Base-by-base conservation (phyloP, 768 basidiomycete species). In the Kwoniella newhampshirensis region DNA sequence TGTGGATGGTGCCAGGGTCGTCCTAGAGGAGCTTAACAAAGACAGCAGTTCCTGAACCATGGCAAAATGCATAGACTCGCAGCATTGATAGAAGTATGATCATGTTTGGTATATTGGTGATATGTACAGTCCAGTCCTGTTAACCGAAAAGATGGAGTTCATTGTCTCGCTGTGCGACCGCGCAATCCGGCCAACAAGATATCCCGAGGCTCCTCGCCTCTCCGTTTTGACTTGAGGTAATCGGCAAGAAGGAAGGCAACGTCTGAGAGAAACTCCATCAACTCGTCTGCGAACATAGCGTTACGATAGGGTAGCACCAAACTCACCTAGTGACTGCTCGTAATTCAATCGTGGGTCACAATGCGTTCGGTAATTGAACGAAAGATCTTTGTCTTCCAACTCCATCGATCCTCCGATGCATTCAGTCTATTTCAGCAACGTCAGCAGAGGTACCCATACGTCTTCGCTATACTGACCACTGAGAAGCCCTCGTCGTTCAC, bases 381-480 rank as follows among this genome's bases (percentile, higher is more conserved):
- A 87, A 15, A 99, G 81, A 74, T 96, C 82, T 62, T 92, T 88
- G 74, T 97, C 94, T 43, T 81, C 83, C 35, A 97, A 79, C 70
- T 89, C 87, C 93, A 97, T 98, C 63, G 90, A 94, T 0, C 94
- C 96, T 4, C 96, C 96, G 9, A 93, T 80, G 71, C 93, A 97
- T 75, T 98, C 96, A 0, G 96, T 99, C 40, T 74, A 30, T 17
- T 9, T 41, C 35, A 36, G 20, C 27, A 2, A 8, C 23, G 36
- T 18, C 15, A 51, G 15, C 35, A 15, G 4, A 21, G 37, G 6
- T n/a, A 32, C 12, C n/a, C 13, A 18, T 36, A 50, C 40, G 13
- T 17, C 8, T 41, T 11, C 37, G 25, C 18, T 40, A 17, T 4
- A 74, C 74, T 32, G 41, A 76, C 75, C 4, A 99, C 96, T 61